Conservation (phyloP, 2,329 filamentous ascomycete genomes). For the Fusarium dimerum region DNA sequence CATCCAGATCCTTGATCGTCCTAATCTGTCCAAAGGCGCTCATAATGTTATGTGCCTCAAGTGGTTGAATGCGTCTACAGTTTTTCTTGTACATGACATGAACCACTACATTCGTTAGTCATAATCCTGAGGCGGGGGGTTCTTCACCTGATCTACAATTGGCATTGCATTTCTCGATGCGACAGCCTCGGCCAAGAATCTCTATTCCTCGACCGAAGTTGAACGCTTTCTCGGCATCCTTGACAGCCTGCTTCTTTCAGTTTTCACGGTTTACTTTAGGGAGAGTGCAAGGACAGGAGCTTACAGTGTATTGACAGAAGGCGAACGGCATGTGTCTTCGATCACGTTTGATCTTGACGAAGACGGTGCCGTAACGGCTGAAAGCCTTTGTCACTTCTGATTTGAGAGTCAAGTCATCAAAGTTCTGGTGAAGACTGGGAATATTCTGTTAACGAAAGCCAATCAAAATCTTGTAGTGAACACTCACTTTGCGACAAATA, state of each 20-base stretch:
- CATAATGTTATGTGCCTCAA: slow-evolving; percentile 48
- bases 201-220: slow-evolving; percentile 45
- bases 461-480: neutral
- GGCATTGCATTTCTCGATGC: slow-evolving; percentile 60
- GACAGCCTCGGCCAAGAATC: slow-evolving; percentile 58
- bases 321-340: slow-evolving; percentile 60
- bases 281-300: slow-evolving; percentile 20
- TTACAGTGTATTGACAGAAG: slow-evolving; percentile 64
- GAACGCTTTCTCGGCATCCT: slow-evolving; percentile 52
- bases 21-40: slow-evolving; percentile 45
- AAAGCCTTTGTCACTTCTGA: slow-evolving; percentile 55
- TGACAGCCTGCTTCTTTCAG: slow-evolving; percentile 40
- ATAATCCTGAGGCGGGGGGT: neutral
- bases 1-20: slow-evolving; percentile 39
- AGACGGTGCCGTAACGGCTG: slow-evolving; percentile 55
- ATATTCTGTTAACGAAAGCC: slow-evolving; percentile 1
- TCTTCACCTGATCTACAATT: slow-evolving; percentile 47
- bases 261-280: neutral
- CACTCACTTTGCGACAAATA: slow-evolving; percentile 29
- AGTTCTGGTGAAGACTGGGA: slow-evolving; percentile 51
- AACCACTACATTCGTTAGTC: slow-evolving; percentile 41
- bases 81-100: slow-evolving; percentile 47
- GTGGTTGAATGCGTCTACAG: slow-evolving; percentile 38
- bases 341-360: slow-evolving; percentile 65
- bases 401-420: slow-evolving; percentile 53